These are phyloP conservation scores for Fusarium neocosmosporiellum DNA, from an alignment of 2,329 filamentous ascomycete species.

Conservation along the genomic window DNA sequence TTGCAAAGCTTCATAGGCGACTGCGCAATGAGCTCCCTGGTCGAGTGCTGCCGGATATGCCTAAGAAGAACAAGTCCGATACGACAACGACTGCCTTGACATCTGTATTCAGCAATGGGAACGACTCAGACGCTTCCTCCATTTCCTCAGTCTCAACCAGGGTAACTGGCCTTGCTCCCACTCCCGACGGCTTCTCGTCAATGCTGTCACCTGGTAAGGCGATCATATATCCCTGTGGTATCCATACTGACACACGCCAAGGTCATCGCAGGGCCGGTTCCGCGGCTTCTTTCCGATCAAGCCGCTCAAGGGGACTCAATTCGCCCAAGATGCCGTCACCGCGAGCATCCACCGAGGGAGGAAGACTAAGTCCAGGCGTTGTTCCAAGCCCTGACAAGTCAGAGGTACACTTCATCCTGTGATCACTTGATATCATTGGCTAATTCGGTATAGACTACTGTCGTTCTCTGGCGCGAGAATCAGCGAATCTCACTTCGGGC, in stretches of 20 bases:
- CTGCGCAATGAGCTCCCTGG: conserved; percentile 89
- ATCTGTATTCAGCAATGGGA: conserved; percentile 64
- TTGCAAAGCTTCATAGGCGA: conserved; percentile 80
- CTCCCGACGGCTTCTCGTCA: conserved; percentile 31
- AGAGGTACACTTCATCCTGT: conserved; percentile 37
- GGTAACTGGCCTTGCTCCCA: conserved; percentile 55
- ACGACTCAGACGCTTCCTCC: conserved; percentile 82
- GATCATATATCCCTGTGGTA: not conserved
- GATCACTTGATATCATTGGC: not conserved
- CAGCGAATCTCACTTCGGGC: conserved; percentile 92
- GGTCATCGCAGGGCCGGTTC: conserved; percentile 43
- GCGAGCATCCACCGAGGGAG: conserved; percentile 48
- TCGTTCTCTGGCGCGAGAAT: conserved; percentile 83
- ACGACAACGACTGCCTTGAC: conserved; percentile 72
- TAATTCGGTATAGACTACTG: conserved; percentile 53
- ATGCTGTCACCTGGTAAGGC: conserved; percentile 45
- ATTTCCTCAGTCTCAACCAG: conserved; percentile 83
- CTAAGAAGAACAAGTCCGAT: conserved; percentile 90
- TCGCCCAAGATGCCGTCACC: conserved; percentile 45
- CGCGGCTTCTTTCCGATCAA: conserved; percentile 47
- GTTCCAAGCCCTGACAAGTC: conserved; percentile 36
- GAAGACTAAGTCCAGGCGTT: conserved; percentile 42
- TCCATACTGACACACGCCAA: conserved; percentile 23
- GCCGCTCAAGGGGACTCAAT: conserved; percentile 44
- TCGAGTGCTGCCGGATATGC: conserved; percentile 86